Percentiles rank a stretch among this genome's conserved stretches.
phyloP scores from a whole-genome alignment of 73 alveolate genomes.

The Stentor coeruleus region DNA sequence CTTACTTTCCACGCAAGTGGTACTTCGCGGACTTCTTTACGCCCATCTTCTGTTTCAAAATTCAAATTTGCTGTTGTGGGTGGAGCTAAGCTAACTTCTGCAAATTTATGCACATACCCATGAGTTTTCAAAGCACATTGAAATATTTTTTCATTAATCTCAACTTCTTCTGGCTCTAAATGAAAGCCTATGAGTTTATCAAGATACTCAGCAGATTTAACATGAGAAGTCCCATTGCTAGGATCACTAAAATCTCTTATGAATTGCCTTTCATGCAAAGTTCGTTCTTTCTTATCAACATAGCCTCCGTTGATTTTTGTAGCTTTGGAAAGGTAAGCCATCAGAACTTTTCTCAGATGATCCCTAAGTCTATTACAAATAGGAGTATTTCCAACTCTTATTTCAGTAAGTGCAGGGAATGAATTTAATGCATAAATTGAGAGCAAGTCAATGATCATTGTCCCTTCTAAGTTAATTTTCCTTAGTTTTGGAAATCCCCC shows the following conservation, averaged over 20 bases:
- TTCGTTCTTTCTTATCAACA: constrained; percentile 11
- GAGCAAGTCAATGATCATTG: not conserved
- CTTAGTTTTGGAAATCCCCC: not conserved
- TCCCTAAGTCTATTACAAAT: not conserved
- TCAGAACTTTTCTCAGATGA: constrained; percentile 1
- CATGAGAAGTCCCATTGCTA: not conserved
- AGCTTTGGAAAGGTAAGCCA: not conserved
- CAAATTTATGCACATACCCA: not conserved
- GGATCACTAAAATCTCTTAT: constrained; percentile 14
- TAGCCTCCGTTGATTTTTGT: constrained; percentile 7
- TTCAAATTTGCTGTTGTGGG: constrained; percentile 7
- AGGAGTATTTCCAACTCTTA: not conserved
- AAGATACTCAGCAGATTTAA: not conserved
- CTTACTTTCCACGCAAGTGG: constrained; percentile 14
- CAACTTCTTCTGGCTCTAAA: not conserved
- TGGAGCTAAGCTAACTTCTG: constrained; percentile 18
- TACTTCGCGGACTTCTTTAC: not conserved
- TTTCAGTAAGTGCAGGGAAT: constrained; percentile 5
- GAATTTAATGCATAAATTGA: not conserved
- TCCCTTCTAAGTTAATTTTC: not conserved
- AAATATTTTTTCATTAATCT: not conserved
- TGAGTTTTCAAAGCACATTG: not conserved
- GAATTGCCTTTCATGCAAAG: not conserved
- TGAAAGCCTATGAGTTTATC: not conserved
- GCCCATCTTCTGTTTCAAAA: not conserved